Base-by-base conservation (phyloP, 306 rosid genomes). In the Dalbergia oliveri region DNA sequence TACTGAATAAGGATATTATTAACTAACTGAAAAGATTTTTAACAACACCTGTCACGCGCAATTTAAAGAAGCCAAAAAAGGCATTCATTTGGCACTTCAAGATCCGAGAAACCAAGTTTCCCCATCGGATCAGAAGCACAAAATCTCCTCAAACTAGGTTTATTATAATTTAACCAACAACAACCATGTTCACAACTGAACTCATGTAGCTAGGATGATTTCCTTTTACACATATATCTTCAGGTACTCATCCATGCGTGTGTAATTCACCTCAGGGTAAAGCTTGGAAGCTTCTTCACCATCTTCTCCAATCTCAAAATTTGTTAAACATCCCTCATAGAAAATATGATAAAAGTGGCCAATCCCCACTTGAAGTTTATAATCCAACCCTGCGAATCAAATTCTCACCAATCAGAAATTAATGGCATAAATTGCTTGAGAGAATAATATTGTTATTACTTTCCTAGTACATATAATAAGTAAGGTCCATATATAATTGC, bases 251-350 rank as follows among this genome's bases (percentile, higher is more conserved):
- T 94, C 88, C 92, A 94, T 86, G 51, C 93, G 88, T 34, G 85
- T 89, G 84, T 92, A 94, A 23, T 86, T 84, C 33, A 92, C 97
- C 11, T 94, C 91, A 53, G 97, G 98, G 75, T 89, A 94, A 65
- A 94, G 97, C 72, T 85, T 11, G 0, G 97, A 89, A 53, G 98
- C 97, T 87, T 94, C 98, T 81, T 89, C 90, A 63, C 88, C 95
- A 18, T 86, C 85, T 23, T 86, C 86, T 19, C 92, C 97, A 8
- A 92, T 87, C 66, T 92, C 89, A 54, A 92, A 94, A 80, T 91
- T 94, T n/a, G 94, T 86, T 81, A 88, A 51, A 79, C 90, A 88
- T 0, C 97, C 97, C 73, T 92, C 92, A 1, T 89, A 92, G 89
- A 80, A 94, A 39, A 94, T 85, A 16, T 94, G 92, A 49, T 89